phyloP scores from a whole-genome alignment of 2,329 filamentous ascomycete species.

The Aquanectria penicillioides region DNA sequence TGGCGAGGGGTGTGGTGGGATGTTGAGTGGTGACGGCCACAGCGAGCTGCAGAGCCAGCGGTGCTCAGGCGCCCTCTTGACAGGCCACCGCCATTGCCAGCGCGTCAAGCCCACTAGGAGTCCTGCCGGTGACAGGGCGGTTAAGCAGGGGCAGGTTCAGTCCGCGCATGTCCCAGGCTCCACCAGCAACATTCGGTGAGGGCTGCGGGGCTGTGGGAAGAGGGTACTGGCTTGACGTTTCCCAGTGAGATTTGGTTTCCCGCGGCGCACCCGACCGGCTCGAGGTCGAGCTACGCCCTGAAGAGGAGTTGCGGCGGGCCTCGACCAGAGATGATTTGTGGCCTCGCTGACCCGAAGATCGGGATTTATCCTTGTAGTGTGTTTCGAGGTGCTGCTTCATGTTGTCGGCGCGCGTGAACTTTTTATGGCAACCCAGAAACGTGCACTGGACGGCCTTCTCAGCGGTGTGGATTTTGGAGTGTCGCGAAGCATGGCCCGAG shows the following conservation, averaged over 20 bases:
- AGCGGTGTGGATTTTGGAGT: constrained; percentile 85
- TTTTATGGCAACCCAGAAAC: constrained; percentile 77
- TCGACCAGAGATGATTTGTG: constrained; percentile 47
- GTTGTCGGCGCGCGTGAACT: constrained; percentile 85
- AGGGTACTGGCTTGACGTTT: constrained; percentile 52
- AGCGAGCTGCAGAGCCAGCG: background rate
- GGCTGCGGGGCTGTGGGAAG: constrained; percentile 48
- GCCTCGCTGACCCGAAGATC: constrained; percentile 50
- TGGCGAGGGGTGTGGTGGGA: constrained; percentile 6
- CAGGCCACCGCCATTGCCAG: constrained; percentile 65
- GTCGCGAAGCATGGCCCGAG: constrained; percentile 84
- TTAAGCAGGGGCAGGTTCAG: constrained; percentile 56
- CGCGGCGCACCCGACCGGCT: constrained; percentile 43
- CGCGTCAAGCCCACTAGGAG: constrained; percentile 64
- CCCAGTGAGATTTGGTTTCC: constrained; percentile 48
- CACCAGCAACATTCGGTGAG: constrained; percentile 47
- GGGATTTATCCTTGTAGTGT: constrained; percentile 72
- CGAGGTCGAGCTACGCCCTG: constrained; percentile 39
- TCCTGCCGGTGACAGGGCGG: constrained; percentile 54
- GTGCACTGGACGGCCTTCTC: constrained; percentile 79
- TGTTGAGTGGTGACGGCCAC: background rate
- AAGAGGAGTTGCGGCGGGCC: constrained; percentile 46
- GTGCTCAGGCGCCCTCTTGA: constrained; percentile 52
- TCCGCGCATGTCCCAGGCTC: constrained; percentile 59
- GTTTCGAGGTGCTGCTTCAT: constrained; percentile 88